Percentiles rank a stretch among this genome's conserved stretches.
Conservation (phyloP, 768 basidiomycete species). For the Tulasnella sp. region DNA sequence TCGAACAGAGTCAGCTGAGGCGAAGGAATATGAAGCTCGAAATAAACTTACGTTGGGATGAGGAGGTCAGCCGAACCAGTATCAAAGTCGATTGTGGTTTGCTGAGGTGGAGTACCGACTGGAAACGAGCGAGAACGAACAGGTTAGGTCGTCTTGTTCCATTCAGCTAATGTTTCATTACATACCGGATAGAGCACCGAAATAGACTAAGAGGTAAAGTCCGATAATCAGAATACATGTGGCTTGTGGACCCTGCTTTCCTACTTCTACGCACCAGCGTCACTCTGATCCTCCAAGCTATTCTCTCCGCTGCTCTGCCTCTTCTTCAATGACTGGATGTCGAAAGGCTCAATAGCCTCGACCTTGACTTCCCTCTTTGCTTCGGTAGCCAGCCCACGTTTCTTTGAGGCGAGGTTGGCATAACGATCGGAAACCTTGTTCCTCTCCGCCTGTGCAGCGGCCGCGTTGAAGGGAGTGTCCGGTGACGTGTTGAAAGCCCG, state of each 20-base stretch:
- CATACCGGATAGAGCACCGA: background rate
- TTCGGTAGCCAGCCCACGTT: background rate
- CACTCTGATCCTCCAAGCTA: background rate
- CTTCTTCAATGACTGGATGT: background rate
- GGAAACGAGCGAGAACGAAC: background rate
- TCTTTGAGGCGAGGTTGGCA: background rate
- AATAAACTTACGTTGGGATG: background rate
- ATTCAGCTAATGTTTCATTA: background rate
- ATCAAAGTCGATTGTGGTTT: background rate
- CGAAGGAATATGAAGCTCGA: background rate
- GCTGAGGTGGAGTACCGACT: constrained; percentile 10
- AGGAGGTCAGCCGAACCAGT: background rate
- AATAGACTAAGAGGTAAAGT: background rate
- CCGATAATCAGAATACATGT: background rate
- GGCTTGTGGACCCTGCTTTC: background rate
- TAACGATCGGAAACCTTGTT: background rate
- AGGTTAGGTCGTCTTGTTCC: background rate
- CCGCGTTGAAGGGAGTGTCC: background rate
- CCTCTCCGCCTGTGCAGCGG: background rate
- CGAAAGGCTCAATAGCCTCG: background rate
- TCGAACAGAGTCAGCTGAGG: background rate
- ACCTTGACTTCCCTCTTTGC: background rate
- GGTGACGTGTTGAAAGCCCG: background rate
- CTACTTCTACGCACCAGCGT: background rate
- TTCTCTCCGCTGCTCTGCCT: background rate